A percentile compares a stretch with the other conserved stretches of the same genome.
phyloP scores from a whole-genome alignment of 352 stramenopile species.

The Globisporangium carolinianum region DNA sequence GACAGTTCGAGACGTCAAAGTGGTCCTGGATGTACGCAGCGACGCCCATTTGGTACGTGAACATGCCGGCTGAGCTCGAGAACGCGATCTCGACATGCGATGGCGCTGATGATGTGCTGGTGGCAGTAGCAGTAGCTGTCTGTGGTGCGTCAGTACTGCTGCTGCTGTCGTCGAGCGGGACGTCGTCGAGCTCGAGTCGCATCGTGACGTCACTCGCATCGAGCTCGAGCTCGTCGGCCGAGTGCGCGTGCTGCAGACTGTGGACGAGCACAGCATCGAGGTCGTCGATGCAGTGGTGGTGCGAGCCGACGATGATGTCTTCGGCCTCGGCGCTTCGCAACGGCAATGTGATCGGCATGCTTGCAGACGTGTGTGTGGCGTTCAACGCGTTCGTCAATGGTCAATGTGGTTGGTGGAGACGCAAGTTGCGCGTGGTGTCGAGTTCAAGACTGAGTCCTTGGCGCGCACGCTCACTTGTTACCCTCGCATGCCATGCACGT shows the following conservation, averaged over 20 bases:
- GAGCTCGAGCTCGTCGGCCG: neutral
- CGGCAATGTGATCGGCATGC: neutral
- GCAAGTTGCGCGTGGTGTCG: too few relatives aligned
- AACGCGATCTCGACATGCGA: conserved; percentile 56
- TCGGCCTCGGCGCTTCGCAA: neutral
- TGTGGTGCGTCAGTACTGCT: neutral
- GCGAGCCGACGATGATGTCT: neutral
- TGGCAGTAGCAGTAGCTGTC: neutral
- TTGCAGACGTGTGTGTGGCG: neutral
- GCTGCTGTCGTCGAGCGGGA: neutral
- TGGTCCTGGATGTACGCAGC: conserved; percentile 63
- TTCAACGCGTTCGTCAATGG: neutral
- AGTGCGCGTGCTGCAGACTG: neutral
- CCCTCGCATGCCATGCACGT: too few relatives aligned
- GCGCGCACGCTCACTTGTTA: too few relatives aligned
- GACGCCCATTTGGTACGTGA: conserved; percentile 72
- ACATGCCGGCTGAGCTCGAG: conserved; percentile 55
- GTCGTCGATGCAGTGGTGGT: neutral
- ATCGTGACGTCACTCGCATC: conserved; percentile 1
- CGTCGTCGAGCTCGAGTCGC: neutral
- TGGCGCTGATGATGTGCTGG: neutral
- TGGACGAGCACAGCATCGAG: neutral
- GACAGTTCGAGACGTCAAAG: conserved; percentile 37
- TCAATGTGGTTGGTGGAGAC: too few relatives aligned
- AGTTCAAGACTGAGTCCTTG: neutral